Evolutionary conservation across 352 stramenopile species (phyloP), one percentile per base, ranked within the genome.

Genomic region (Bremia lactucae): DNA sequence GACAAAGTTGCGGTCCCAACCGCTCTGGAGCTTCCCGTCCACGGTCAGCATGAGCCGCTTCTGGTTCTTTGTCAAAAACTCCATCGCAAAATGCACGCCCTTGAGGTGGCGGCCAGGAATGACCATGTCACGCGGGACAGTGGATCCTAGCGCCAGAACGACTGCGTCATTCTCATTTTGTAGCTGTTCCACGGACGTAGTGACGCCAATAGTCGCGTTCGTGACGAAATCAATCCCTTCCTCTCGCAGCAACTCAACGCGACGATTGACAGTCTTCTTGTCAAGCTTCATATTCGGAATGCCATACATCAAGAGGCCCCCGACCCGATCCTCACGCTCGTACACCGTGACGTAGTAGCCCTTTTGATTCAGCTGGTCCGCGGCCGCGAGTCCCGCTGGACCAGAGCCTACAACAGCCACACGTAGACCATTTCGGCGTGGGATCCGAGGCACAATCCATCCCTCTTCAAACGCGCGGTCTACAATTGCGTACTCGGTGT

Each of bases 211-310:
- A 49, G 98, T 71, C 18, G 92, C 87, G 46, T 97, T 97, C 0
- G 88, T 97, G 6, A 97, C 77, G 68, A 98, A 98, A 60, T 96
- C 83, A 59, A 98, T 98, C 40, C 95, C 95, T 63, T 98, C 95
- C 39, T 97, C 82, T 4, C 64, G 71, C 13, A 98, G 73, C 21
- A 98, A 60, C 59, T 98, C 80, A 6, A 98, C 83, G 37, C 95
- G 83, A 31, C 94, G 86, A 52, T 96, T 80, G 6, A 98, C 93
- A 13, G 82, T 97, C 52, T 96, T 90, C 74, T 98, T 98, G 46
- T 98, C 93, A 4, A 98, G 68, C 71, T 98, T 98, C 92, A 98
- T 98, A 72, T 98, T 98, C 15, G 95, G 95, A 58, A 98, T 98
- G 31, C 95, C 95, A 59, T 98, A 98, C 87, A 97, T 98, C 37